Conservation (phyloP, 2,329 filamentous ascomycete species). For the Neofusicoccum cordaticola region DNA sequence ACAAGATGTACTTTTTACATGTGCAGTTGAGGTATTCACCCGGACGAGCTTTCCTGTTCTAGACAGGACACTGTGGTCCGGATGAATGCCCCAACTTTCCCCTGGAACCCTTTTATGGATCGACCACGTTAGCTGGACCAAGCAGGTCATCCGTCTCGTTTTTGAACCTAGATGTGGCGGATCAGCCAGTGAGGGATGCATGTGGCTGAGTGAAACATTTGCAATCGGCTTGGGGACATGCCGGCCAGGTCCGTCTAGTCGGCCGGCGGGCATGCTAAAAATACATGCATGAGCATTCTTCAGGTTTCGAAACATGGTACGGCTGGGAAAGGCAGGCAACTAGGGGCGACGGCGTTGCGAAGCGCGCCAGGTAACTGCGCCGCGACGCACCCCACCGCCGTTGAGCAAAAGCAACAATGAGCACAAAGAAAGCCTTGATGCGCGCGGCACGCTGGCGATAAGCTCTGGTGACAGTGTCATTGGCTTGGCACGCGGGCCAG, state of each 20-base stretch:
- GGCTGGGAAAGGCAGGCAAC: not conserved
- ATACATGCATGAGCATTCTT: constrained; percentile 12
- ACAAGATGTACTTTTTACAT: no score
- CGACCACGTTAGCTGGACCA: no score
- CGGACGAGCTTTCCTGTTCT: not conserved
- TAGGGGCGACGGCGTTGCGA: not conserved
- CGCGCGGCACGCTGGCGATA: not conserved
- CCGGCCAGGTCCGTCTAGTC: not conserved
- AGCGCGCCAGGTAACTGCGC: not conserved
- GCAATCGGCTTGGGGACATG: not conserved
- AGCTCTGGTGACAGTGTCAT: not conserved
- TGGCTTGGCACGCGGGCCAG: constrained; percentile 5
- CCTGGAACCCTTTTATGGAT: no score
- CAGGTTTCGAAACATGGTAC: not conserved
- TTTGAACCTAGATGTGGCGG: not conserved
- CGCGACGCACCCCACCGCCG: not conserved
- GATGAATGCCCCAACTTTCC: not conserved
- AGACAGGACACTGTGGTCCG: not conserved
- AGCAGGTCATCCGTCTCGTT: no score
- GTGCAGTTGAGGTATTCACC: not conserved
- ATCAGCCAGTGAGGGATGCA: not conserved
- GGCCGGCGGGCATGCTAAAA: constrained; percentile 3
- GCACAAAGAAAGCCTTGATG: not conserved
- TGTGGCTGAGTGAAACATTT: constrained; percentile 9
- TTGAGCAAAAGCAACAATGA: not conserved